These are phyloP conservation scores for Penicillium roqueforti DNA, from an alignment of 495 filamentous ascomycete species.

Conservation along the genomic window DNA sequence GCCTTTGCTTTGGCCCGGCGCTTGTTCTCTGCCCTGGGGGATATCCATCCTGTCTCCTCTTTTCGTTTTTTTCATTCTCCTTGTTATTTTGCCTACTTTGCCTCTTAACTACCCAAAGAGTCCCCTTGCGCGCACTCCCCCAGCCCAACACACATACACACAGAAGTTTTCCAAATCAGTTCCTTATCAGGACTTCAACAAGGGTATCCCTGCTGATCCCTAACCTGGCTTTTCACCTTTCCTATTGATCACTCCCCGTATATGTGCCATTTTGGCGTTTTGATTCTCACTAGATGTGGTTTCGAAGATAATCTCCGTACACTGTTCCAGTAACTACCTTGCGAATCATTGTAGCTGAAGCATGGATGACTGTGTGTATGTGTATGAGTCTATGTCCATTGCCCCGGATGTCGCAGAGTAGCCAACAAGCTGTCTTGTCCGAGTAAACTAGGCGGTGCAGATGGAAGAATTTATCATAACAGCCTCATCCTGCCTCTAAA, in stretches of 20 bases:
- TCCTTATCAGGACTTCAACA: constrained; percentile 32
- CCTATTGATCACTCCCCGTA: constrained; percentile 15
- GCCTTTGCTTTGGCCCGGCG: constrained; percentile 13
- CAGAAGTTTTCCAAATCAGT: constrained; percentile 29
- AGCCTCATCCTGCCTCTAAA: not conserved
- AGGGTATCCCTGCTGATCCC: constrained; percentile 25
- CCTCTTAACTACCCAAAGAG: constrained; percentile 33
- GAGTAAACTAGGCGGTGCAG: not conserved
- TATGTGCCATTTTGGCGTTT: constrained; percentile 24
- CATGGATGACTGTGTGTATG: not conserved
- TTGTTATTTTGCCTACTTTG: constrained; percentile 32
- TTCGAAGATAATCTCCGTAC: constrained; percentile 19
- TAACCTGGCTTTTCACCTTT: constrained; percentile 19
- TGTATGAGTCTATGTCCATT: not conserved
- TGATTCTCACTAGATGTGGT: constrained; percentile 25
- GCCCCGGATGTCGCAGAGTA: not conserved
- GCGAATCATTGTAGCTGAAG: not conserved
- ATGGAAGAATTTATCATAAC: not conserved
- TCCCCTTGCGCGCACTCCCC: constrained; percentile 33
- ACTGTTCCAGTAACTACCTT: constrained; percentile 1
- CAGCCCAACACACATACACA: constrained; percentile 29
- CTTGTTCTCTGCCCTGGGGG: constrained; percentile 11
- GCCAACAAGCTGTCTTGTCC: not conserved
- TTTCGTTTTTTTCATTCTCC: constrained; percentile 28
- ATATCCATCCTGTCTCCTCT: constrained; percentile 14